Percentiles rank a stretch among this genome's conserved stretches.
Evolutionary conservation across 2,329 filamentous ascomycete species (phyloP).

Genomic region (Orbilia javanica): DNA sequence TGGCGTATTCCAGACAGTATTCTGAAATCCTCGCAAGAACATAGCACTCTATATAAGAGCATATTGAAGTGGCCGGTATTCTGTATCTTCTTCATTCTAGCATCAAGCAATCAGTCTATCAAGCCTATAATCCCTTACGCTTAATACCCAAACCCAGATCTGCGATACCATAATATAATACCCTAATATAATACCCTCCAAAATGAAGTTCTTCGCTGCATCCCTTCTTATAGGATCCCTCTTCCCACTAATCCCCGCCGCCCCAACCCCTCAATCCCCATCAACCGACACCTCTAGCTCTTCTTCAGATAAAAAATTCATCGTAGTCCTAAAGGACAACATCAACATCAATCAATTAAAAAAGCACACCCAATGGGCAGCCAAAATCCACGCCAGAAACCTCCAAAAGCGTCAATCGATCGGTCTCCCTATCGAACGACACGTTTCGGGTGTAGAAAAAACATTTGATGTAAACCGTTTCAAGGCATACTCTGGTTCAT

Average conservation of each 20-base stretch:
- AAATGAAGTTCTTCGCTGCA: constrained; percentile 19
- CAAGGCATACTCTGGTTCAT: constrained; percentile 66
- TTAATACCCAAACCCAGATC: background rate
- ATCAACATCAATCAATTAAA: background rate
- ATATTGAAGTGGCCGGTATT: too few relatives aligned
- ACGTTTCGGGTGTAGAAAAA: constrained; percentile 65
- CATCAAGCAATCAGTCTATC: background rate
- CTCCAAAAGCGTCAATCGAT: constrained; percentile 30
- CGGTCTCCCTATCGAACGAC: background rate
- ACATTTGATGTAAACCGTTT: constrained; percentile 66
- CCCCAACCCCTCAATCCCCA: background rate
- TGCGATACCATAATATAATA: too few relatives aligned
- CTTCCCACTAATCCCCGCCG: constrained; percentile 6
- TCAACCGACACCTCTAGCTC: background rate
- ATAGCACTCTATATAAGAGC: background rate
- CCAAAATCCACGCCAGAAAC: constrained; percentile 20
- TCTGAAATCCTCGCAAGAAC: background rate
- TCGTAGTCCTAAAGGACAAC: constrained; percentile 33
- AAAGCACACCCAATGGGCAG: constrained; percentile 23
- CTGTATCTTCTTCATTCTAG: background rate
- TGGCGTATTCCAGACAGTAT: background rate
- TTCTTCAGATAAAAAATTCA: constrained; percentile 10
- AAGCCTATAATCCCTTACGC: background rate
- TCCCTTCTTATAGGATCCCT: background rate
- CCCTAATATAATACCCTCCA: background rate